These are phyloP conservation scores for Juncus effusus DNA, from an alignment of 176 grass and related monocot genomes.

Conservation along the genomic window DNA sequence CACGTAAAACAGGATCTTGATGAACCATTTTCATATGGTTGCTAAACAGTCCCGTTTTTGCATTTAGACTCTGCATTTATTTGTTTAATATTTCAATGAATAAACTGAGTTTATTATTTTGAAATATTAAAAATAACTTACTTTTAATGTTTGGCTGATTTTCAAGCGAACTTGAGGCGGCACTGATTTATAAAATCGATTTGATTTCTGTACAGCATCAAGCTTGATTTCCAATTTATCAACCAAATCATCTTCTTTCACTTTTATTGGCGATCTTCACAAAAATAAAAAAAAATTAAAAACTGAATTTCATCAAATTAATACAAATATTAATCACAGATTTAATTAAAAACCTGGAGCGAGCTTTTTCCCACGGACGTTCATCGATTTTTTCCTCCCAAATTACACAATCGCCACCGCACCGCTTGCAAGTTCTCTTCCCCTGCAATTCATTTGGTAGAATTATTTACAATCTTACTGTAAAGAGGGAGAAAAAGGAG, in stretches of 20 bases:
- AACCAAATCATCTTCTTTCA: slow-evolving; percentile 93
- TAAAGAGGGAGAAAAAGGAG: neutral
- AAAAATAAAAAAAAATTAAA: slow-evolving; percentile 16
- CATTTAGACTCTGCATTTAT: slow-evolving; percentile 95
- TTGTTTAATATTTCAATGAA: neutral
- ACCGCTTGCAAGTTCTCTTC: slow-evolving; percentile 66
- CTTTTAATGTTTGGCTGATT: slow-evolving; percentile 78
- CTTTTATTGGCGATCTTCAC: slow-evolving; percentile 78
- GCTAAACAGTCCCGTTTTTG: slow-evolving; percentile 95
- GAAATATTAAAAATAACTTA: slow-evolving; percentile 32
- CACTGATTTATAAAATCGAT: slow-evolving; percentile 59
- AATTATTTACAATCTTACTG: neutral
- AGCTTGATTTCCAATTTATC: slow-evolving; percentile 89
- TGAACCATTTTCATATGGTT: slow-evolving; percentile 90
- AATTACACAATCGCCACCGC: slow-evolving; percentile 84
- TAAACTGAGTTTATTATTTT: slow-evolving; percentile 11
- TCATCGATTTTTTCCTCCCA: slow-evolving; percentile 98
- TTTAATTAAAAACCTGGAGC: slow-evolving; percentile 46
- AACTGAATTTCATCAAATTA: neutral
- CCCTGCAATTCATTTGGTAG: slow-evolving; percentile 44
- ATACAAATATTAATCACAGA: neutral
- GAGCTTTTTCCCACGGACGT: slow-evolving; percentile 79
- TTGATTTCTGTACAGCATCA: slow-evolving; percentile 49
- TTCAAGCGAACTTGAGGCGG: slow-evolving; percentile 90
- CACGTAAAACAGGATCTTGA: slow-evolving; percentile 65